Base-by-base conservation (phyloP, 139 green algal species). In the Chlamydomonas schloesseri region DNA sequence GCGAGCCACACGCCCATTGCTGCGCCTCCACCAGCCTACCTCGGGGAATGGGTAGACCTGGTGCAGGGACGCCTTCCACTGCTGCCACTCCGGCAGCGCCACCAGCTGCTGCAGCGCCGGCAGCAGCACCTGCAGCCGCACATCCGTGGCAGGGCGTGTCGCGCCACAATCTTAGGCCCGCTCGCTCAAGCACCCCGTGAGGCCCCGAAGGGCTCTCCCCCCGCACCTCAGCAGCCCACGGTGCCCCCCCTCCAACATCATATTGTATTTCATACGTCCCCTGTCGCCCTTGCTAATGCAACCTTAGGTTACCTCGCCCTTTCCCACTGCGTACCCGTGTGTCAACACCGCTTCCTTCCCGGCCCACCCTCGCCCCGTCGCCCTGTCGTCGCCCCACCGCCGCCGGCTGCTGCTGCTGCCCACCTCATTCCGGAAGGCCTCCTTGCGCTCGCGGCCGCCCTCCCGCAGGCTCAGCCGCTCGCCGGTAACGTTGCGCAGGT, bases 401-500 rank as follows among this genome's bases (percentile, higher is more conserved):
- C 71, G 2, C 15, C 37, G 6, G 26, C 33, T n/a, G 5, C 20
- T 46, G 33, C 73, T n/a, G n/a, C n/a, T n/a, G 77, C 83, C 64
- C 42, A 50, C 42, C 42, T 67, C 46, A 36, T 46, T 8, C 26
- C 69, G 37, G 78, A 95, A 94, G 5, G 46, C 67, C 31, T 87
- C 60, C 81, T 88, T 82, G 28, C 72, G 36, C 13, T 46, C 83
- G 3, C 60, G 5, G 14, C 89, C 93, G 0, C 26, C 76, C 33
- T 82, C 58, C 28, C 87, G 55, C 46, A 95, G 42, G 50, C 42
- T 29, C 47, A 95, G 81, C 50, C 72, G 42, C 21, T 93, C 88
- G 21, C 92, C 91, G 0, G 89, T 89, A 23, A 92, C 57, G 65
- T 79, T 23, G 31, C 28, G 17, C 55, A 73, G 50, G 31, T 68